Evolutionary conservation across 2,329 filamentous ascomycete species (phyloP).

Genomic region (Cladorrhinum sp.): DNA sequence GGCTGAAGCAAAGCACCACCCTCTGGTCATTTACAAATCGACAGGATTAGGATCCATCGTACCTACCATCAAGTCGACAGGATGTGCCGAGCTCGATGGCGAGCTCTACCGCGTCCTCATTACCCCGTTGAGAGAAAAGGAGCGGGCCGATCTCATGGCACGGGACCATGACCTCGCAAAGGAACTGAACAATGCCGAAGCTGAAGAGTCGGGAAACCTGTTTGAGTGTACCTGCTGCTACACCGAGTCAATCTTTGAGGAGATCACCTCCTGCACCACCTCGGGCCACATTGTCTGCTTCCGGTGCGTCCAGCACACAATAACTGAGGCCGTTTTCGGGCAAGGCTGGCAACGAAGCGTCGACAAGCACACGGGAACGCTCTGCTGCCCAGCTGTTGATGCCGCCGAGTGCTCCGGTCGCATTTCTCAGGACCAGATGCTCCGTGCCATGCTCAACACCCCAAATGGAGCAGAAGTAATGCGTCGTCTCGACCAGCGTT

Average conservation of each 20-base stretch:
- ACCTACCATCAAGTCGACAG: conserved; percentile 64
- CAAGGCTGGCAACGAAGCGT: conserved; percentile 87
- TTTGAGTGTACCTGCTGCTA: conserved; percentile 81
- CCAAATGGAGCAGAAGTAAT: conserved; percentile 69
- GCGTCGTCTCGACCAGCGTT: conserved; percentile 71
- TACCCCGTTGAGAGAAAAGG: conserved; percentile 47
- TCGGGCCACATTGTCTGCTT: conserved; percentile 74
- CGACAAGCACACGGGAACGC: conserved; percentile 66
- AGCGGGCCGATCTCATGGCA: conserved; percentile 43
- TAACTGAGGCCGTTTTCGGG: conserved; percentile 86
- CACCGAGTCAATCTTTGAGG: conserved; percentile 66
- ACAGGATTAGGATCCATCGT: conserved; percentile 53
- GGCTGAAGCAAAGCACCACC: conserved; percentile 57
- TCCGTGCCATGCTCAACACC: conserved; percentile 67
- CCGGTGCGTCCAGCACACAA: conserved; percentile 75
- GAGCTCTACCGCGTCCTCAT: conserved; percentile 61
- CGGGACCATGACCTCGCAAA: conserved; percentile 53
- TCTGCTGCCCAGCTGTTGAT: conserved; percentile 79
- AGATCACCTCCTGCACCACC: conserved; percentile 67
- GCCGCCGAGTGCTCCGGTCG: conserved; percentile 69
- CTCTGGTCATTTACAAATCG: conserved; percentile 60
- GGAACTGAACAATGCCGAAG: conserved; percentile 56
- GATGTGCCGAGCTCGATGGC: conserved; percentile 60
- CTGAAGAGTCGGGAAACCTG: conserved; percentile 53
- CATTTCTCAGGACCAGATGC: conserved; percentile 67